Percentiles rank a stretch among this genome's conserved stretches.
Evolutionary conservation across 441 rosid genomes (phyloP).

Genomic region (Corymbia citriodora): DNA sequence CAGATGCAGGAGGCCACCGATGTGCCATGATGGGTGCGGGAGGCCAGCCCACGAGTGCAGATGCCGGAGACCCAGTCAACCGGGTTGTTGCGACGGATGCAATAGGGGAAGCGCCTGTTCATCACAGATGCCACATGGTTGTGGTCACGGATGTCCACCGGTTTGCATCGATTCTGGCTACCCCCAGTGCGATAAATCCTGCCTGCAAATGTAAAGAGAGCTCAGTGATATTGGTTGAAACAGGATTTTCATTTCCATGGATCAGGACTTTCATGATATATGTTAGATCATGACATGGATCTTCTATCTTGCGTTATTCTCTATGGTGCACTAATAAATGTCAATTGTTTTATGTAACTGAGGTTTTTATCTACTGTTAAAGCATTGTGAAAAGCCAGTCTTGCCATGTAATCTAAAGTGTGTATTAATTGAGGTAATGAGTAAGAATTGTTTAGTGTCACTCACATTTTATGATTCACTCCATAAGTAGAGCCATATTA

Average conservation of each 20-base stretch:
- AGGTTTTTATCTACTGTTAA: neutral
- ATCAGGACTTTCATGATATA: neutral
- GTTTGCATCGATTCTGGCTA: neutral
- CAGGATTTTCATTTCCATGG: neutral
- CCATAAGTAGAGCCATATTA: neutral
- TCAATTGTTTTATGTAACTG: neutral
- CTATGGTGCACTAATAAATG: neutral
- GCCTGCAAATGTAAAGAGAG: neutral
- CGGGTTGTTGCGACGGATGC: neutral
- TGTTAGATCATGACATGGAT: neutral
- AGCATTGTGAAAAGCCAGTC: neutral
- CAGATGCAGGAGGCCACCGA: no score
- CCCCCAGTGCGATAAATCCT: neutral
- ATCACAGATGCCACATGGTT: neutral
- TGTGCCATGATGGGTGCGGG: no score
- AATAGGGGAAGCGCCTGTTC: neutral
- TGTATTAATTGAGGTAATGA: neutral
- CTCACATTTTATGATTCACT: neutral
- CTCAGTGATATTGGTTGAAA: neutral
- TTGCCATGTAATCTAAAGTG: neutral
- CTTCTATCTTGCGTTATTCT: neutral
- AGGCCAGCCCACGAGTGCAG: no score
- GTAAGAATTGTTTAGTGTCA: neutral
- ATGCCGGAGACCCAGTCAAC: neutral
- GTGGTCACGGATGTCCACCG: neutral